Conservation (phyloP, 2,329 filamentous ascomycete species). For the Lachnellula cervina region DNA sequence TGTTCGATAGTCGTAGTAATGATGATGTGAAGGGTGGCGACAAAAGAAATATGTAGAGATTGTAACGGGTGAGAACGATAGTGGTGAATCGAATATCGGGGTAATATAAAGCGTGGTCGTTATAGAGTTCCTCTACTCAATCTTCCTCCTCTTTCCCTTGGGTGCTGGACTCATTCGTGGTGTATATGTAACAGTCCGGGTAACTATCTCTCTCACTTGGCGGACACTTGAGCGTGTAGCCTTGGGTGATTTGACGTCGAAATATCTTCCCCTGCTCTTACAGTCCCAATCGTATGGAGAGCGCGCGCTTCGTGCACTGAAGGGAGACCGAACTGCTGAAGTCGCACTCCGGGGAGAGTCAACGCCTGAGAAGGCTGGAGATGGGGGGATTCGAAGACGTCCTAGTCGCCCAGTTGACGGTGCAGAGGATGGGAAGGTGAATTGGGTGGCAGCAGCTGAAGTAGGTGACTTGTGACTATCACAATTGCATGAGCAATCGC, state of each 20-base stretch:
- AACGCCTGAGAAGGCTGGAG: constrained; percentile 61
- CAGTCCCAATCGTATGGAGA: constrained; percentile 78
- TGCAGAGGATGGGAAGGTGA: constrained; percentile 55
- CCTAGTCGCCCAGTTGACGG: constrained; percentile 51
- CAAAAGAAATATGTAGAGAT: constrained; percentile 7
- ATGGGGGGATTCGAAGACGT: constrained; percentile 72
- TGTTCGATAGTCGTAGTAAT: background rate
- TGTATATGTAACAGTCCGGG: constrained; percentile 90
- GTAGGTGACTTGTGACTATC: constrained; percentile 50
- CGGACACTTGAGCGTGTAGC: constrained; percentile 57
- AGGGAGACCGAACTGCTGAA: constrained; percentile 59
- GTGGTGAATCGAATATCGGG: constrained; percentile 4
- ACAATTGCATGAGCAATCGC: constrained; percentile 53
- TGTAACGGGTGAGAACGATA: background rate
- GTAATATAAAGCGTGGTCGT: background rate
- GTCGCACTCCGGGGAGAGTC: constrained; percentile 65
- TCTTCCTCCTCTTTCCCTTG: constrained; percentile 86
- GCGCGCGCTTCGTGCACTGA: constrained; percentile 56
- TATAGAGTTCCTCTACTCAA: constrained; percentile 38
- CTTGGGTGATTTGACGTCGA: constrained; percentile 53
- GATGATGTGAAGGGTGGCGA: constrained; percentile 2
- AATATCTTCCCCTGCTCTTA: constrained; percentile 60
- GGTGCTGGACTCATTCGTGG: constrained; percentile 81
- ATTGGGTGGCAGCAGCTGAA: constrained; percentile 51
- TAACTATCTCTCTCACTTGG: constrained; percentile 83